Base-by-base conservation (phyloP, 108 stramenopile genomes). In the Craspedostauros australis region DNA sequence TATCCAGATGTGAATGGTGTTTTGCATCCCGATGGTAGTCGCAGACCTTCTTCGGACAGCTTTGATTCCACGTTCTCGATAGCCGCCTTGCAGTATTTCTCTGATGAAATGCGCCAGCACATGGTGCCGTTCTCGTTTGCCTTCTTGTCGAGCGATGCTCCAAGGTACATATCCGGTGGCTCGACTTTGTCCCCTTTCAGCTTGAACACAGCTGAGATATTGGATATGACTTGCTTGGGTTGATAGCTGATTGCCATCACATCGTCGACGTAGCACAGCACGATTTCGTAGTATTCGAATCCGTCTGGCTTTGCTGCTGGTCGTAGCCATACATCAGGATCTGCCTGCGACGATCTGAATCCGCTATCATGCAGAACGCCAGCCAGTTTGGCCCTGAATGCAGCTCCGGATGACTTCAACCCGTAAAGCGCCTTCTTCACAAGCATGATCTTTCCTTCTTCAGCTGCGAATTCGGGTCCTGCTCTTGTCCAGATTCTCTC, bases 341-440 rank as follows among this genome's bases (percentile, higher is more conserved):
- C 72, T 9, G 62, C 66, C 18, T 33, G 23, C 19, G 48, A 63
- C 0, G 60, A 42, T 23, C 4, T 21, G 37, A 55, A n/a, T n/a
- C n/a, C n/a, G n/a, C n/a, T n/a, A n/a, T n/a, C n/a, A n/a, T n/a
- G n/a, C n/a, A n/a, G n/a, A n/a, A n/a, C n/a, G n/a, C n/a, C n/a
- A n/a, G n/a, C 46, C 2, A 60, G 47, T 11, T 25, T 21, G 5
- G 47, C 32, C 2, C 46, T 22, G 30, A 50, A 77, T 0, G 49
- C 11, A 3, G 55, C 54, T 19, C 55, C 69, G 43, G 32, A 21
- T 11, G 33, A 37, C 22, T 50, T 50, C 12, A 76, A 25, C 27
- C 79, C 75, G 39, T 80, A 80, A 3, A 80, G 32, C 25, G 68
- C 75, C 32, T 64, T 15, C 2, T 20, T 39, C 6, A 80, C 29